Conservation (phyloP, 352 stramenopile genomes). For the Phytopythium aichiense region DNA sequence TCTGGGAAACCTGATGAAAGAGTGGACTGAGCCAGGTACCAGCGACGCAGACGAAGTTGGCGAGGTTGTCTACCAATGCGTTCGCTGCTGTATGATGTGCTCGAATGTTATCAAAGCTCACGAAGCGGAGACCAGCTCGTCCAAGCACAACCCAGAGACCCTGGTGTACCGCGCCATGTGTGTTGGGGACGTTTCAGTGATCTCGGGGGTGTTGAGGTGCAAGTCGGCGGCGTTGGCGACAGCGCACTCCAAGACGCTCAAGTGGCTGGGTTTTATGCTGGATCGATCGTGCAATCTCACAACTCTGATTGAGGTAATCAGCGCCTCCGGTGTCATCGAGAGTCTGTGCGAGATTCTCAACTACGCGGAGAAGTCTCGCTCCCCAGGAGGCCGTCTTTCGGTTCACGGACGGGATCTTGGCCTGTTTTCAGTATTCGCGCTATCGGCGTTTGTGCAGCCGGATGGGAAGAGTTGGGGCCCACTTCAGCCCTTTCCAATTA, state of each 20-base stretch:
- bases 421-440: slow-evolving; percentile 57
- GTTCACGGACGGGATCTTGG: slow-evolving; percentile 39
- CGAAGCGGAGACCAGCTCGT: slow-evolving; percentile 7
- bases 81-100: slow-evolving; percentile 63
- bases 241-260: slow-evolving; percentile 55
- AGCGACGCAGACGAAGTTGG: slow-evolving; percentile 14
- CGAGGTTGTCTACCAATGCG: slow-evolving; percentile 46
- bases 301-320: slow-evolving; percentile 50
- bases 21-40: slow-evolving; percentile 3
- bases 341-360: slow-evolving; percentile 56
- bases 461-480: slow-evolving; percentile 51
- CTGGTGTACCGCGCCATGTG: slow-evolving; percentile 47
- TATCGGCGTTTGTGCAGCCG: slow-evolving; percentile 69
- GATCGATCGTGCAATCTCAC: slow-evolving; percentile 55
- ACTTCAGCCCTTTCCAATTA: slow-evolving; percentile 53
- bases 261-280: slow-evolving; percentile 78
- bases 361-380: slow-evolving; percentile 37
- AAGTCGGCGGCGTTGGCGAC: slow-evolving; percentile 20
- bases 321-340: slow-evolving; percentile 54
- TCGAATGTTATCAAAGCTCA: slow-evolving; percentile 49
- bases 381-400: slow-evolving; percentile 42
- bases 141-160: neutral
- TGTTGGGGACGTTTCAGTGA: slow-evolving; percentile 34
- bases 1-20: slow-evolving; percentile 16
- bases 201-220: slow-evolving; percentile 37